These are phyloP conservation scores for Tetrahymena elliotti DNA, from an alignment of 73 alveolate genomes.

Conservation along the genomic window DNA sequence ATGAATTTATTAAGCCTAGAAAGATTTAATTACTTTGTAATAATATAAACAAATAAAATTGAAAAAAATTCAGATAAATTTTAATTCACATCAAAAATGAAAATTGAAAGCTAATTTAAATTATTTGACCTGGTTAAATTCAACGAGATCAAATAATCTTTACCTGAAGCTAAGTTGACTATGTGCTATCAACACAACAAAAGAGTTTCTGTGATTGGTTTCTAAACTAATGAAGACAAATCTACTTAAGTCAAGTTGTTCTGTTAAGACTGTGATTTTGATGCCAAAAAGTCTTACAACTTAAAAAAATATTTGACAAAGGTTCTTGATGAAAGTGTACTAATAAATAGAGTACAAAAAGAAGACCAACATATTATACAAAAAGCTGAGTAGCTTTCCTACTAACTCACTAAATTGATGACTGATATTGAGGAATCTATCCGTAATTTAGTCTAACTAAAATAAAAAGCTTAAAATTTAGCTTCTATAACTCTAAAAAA, in stretches of 20 bases:
- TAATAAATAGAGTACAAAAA: neutral
- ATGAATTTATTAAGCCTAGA: too few relatives aligned
- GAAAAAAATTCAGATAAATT: too few relatives aligned
- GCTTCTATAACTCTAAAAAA: neutral
- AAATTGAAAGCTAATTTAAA: neutral
- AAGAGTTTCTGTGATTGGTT: neutral
- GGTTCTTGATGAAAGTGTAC: neutral
- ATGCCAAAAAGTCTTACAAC: neutral
- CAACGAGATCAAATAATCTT: neutral
- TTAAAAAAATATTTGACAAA: neutral
- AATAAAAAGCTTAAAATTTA: neutral
- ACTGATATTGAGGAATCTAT: neutral
- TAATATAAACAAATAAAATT: too few relatives aligned
- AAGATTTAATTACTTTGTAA: neutral
- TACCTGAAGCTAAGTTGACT: neutral
- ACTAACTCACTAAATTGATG: neutral
- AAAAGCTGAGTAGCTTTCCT: neutral
- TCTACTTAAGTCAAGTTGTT: neutral
- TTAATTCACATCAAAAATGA: neutral
- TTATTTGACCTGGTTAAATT: neutral
- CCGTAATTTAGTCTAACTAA: neutral
- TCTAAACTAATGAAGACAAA: neutral
- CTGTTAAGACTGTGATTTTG: neutral
- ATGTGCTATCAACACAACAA: neutral
- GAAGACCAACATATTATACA: neutral